Conservation (phyloP, 345 rosid genomes). For the Hibiscus trionum region DNA sequence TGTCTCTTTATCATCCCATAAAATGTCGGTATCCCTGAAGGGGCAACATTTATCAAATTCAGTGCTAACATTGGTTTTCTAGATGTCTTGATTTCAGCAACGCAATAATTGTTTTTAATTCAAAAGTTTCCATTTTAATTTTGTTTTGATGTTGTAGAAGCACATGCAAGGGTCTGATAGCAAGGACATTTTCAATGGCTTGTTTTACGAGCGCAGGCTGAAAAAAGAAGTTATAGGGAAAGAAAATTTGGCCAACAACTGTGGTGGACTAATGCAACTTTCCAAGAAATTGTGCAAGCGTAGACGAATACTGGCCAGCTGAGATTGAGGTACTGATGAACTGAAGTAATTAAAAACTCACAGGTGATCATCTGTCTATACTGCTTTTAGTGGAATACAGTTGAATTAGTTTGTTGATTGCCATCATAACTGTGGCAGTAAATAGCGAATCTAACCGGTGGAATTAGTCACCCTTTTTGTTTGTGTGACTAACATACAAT, state of each 20-base stretch:
- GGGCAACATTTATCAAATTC: background rate
- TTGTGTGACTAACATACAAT: background rate
- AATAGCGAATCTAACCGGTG: background rate
- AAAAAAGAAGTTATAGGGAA: background rate
- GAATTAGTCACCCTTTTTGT: background rate
- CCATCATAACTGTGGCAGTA: background rate
- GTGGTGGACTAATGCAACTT: background rate
- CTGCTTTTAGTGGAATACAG: background rate
- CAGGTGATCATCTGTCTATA: background rate
- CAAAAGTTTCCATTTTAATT: background rate
- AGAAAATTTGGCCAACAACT: constrained; percentile 6
- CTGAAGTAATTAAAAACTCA: background rate
- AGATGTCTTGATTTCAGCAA: background rate
- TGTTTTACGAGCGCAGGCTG: background rate
- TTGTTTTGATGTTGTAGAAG: background rate
- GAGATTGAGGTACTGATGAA: background rate
- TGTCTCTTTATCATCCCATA: background rate
- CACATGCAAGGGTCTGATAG: background rate
- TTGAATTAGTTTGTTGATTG: background rate
- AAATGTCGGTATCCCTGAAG: background rate
- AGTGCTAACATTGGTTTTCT: background rate
- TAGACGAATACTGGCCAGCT: background rate
- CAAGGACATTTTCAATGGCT: constrained; percentile 6
- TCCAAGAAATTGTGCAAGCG: constrained; percentile 1
- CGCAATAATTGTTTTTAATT: background rate